Base-by-base conservation (phyloP, 1,284 basidiomycete genomes). In the Leccinum pachyderme region DNA sequence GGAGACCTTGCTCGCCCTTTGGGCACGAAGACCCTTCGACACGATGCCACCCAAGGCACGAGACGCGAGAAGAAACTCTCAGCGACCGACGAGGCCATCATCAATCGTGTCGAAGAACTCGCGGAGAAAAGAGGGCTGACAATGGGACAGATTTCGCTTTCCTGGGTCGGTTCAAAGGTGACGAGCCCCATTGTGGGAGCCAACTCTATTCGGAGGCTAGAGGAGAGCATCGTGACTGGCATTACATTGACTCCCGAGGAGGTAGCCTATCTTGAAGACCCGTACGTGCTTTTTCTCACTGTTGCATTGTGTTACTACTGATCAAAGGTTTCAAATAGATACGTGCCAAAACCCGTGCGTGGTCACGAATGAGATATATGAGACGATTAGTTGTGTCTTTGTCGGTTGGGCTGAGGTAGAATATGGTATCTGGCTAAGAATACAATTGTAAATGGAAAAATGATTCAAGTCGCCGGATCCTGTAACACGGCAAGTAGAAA, bases 401-500 rank as follows among this genome's bases (percentile, higher is more conserved):
- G 37, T 39, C 37, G 5, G n/a, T 39, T n/a, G 28, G 45, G 6
- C 8, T 18, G 41, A 32, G 8, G 35, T 28, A 50, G 39, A 49
- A 49, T 29, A 39, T 49, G 29, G 27, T n/a, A 53, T 50, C 41
- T 37, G 33, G 18, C 49, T 59, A 59, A 25, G 54, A 49, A 55
- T 61, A 71, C 57, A 68, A 13, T 51, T 49, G 29, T 22, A 39
- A 56, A 12, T 44, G 25, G 25, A 29, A 37, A 29, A 52, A 37
- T 35, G 22, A 12, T 39, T 59, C 50, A 76, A 44, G 72, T 70
- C 15, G 75, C 68, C 2, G 92, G 91, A 70, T 93, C 91, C 66
- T 93, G 90, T 24, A 94, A 75, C 7, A 93, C 89, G 7, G 89
- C 90, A 25, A 94, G 79, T n/a, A 94, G 76, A 73, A 89, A 94